Evolutionary conservation across 73 alveolate species (phyloP).

Genomic region (Urostyla sp.): DNA sequence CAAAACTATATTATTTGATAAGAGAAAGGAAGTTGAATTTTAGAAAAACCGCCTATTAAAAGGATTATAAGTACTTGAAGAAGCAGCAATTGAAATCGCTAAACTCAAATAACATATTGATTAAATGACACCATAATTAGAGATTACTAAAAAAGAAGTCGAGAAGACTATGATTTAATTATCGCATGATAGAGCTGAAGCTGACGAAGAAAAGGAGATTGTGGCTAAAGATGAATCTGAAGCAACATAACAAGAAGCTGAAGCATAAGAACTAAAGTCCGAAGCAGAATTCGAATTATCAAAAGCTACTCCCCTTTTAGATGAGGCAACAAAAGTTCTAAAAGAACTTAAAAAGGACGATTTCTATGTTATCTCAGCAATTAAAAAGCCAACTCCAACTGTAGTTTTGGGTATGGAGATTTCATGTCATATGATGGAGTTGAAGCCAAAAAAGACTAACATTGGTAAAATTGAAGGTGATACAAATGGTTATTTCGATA

Average conservation of each 20-base stretch:
- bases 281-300: slow-evolving; percentile 93
- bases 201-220: slow-evolving; percentile 83
- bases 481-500: slow-evolving; percentile 90
- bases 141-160: slow-evolving; percentile 94
- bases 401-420: slow-evolving; percentile 95
- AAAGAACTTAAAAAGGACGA: slow-evolving; percentile 90
- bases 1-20: slow-evolving; percentile 80
- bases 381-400: slow-evolving; percentile 92
- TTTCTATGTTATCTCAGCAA: slow-evolving; percentile 86
- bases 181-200: slow-evolving; percentile 93
- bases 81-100: slow-evolving; percentile 95
- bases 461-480: slow-evolving; percentile 81
- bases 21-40: slow-evolving; percentile 88
- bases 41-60: slow-evolving; percentile 86
- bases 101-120: slow-evolving; percentile 88
- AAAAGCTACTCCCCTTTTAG: slow-evolving; percentile 92
- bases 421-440: slow-evolving; percentile 83
- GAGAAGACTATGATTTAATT: slow-evolving; percentile 89
- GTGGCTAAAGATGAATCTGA: slow-evolving; percentile 95
- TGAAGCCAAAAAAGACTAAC: slow-evolving; percentile 81
- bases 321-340: slow-evolving; percentile 88
- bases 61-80: slow-evolving; percentile 93
- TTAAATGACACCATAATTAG: slow-evolving; percentile 95
- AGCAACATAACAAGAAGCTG: slow-evolving; percentile 94
- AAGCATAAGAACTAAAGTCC: slow-evolving; percentile 90